These are phyloP conservation scores for Blastobotrys capitulatus DNA, from an alignment of 1,139 yeast species.

Conservation along the genomic window DNA sequence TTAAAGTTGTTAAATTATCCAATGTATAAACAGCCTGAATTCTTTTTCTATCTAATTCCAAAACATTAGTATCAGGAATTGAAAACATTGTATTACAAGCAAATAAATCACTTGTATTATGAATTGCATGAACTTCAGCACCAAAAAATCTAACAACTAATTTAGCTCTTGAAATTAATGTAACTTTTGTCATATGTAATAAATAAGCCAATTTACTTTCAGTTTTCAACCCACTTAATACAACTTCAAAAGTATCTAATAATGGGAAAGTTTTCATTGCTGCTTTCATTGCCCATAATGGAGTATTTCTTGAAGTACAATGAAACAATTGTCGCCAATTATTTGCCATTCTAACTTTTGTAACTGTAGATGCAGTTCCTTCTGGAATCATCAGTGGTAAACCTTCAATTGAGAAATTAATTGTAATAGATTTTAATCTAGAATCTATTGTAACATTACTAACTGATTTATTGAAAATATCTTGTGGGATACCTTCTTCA, in stretches of 20 bases:
- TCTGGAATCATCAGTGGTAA: slow-evolving; percentile 6
- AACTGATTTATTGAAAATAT: slow-evolving; percentile 2
- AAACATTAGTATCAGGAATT: not conserved
- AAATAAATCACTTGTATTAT: slow-evolving; percentile 3
- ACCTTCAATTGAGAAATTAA: slow-evolving; percentile 8
- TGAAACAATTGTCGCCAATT: slow-evolving; percentile 8
- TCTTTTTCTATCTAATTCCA: slow-evolving; percentile 9
- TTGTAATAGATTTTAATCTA: slow-evolving; percentile 1
- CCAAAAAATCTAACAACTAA: slow-evolving; percentile 9
- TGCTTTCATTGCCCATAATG: slow-evolving; percentile 4
- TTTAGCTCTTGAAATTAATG: not conserved
- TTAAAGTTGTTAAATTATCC: not conserved
- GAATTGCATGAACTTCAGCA: slow-evolving; percentile 3
- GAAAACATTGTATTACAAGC: slow-evolving; percentile 8
- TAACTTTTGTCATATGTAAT: slow-evolving; percentile 7
- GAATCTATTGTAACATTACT: slow-evolving; percentile 4
- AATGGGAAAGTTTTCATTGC: slow-evolving; percentile 5
- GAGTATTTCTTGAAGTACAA: slow-evolving; percentile 7
- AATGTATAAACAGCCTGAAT: slow-evolving; percentile 6
- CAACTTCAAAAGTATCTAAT: slow-evolving; percentile 5
- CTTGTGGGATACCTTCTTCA: slow-evolving; percentile 11
- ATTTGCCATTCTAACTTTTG: slow-evolving; percentile 5
- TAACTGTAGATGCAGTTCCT: slow-evolving; percentile 6
- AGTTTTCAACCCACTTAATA: slow-evolving; percentile 5
- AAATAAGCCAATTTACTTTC: slow-evolving; percentile 4